Base-by-base conservation (phyloP, 2,329 filamentous ascomycete genomes). In the Aspergillus fumigatus region DNA sequence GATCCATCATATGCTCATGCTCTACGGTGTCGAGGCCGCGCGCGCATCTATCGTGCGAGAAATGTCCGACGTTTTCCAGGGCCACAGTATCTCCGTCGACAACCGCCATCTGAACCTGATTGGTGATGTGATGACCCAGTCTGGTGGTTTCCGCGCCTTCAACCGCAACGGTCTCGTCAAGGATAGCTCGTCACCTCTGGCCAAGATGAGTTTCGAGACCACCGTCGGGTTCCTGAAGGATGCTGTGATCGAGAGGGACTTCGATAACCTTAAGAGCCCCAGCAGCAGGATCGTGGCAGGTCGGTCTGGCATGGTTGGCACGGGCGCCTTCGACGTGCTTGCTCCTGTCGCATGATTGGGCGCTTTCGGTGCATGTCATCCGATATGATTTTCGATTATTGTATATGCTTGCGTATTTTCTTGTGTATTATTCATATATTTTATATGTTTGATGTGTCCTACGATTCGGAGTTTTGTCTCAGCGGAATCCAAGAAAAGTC, bases 191-290 rank as follows among this genome's bases (percentile, higher is more conserved):
- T 92, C 88, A 63, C 92, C 94, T 0, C 93, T 99, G 66, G 93
- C 94, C 76, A 97, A 97, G 82, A 97, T 97, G 93, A 96, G 90
- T 73, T 99, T 97, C 77, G 94, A 99, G 82, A 99, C 94, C 3
- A 99, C 94, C 2, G 84, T 97, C 41, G 88, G 89, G 0, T 97
- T 97, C 80, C 81, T 99, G 68, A 92, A 89, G 73, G 94, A 97
- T 70, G 92, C 94, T 1, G 88, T 97, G 26, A 79, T 95, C 56
- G 91, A 96, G 68, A 87, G 90, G 51, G 94, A 97, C 73, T 90
- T 86, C 82, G 94, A 99, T 73, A 89, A 94, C 67, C 79, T 99
- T 59, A 85, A 83, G 58, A 92, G 88, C 58, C 94, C 95, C 0
- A 94, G 89, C 73, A 88, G 90, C 60, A 84, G 93, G 57, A 89